Evolutionary conservation across 257 asterid species (phyloP).

Genomic region (Nemophila menziesii): DNA sequence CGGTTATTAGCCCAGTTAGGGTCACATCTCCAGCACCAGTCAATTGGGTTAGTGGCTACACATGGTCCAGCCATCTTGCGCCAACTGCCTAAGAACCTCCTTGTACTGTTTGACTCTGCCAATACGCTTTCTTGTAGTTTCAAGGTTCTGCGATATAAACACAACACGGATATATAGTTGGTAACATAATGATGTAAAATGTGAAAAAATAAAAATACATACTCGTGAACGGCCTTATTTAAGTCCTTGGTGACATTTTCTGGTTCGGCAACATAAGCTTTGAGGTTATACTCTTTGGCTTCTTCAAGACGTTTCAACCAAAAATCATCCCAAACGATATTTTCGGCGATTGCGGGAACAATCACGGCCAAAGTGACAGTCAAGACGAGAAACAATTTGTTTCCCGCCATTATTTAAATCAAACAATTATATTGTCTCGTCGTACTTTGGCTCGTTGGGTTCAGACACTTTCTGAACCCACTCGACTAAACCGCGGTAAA

Average conservation of each 20-base stretch:
- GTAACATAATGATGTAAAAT: neutral
- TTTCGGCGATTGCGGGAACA: slow-evolving; percentile 4
- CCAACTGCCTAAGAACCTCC: slow-evolving; percentile 13
- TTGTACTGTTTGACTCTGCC: neutral
- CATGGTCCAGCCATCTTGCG: slow-evolving; percentile 13
- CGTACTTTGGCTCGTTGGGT: too few species aligned
- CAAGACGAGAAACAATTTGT: slow-evolving; percentile 3
- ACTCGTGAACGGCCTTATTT: neutral
- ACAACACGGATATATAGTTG: neutral
- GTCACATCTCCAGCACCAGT: slow-evolving; percentile 33
- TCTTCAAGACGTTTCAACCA: neutral
- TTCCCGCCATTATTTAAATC: slow-evolving; percentile 10
- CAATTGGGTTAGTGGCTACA: slow-evolving; percentile 16
- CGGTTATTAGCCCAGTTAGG: slow-evolving; percentile 16
- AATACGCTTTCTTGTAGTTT: too few species aligned
- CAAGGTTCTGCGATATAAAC: neutral
- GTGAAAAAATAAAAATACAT: neutral
- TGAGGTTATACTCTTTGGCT: neutral
- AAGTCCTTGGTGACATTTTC: neutral
- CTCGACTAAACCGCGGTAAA: too few species aligned
- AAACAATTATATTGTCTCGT: too few species aligned
- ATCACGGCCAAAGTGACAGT: slow-evolving; percentile 7
- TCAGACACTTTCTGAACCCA: too few species aligned
- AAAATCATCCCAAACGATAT: slow-evolving; percentile 1
- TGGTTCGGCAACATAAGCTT: neutral